phyloP scores from a whole-genome alignment of 2,329 filamentous ascomycete species.

The Cladosporium sp. region DNA sequence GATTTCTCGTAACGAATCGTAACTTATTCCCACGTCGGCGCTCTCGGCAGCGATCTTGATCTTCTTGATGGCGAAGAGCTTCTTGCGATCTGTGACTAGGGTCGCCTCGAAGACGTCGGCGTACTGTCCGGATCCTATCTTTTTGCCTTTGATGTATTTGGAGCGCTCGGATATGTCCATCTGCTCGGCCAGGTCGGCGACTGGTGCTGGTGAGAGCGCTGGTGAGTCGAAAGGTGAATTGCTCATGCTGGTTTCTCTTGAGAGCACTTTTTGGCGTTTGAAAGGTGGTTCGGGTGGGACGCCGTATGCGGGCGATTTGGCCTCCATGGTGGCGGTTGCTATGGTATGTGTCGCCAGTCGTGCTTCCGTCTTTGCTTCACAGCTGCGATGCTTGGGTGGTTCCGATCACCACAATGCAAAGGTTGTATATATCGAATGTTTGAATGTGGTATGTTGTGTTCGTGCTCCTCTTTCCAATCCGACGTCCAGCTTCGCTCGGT shows the following conservation, averaged over 20 bases:
- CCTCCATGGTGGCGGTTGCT: slow-evolving; percentile 2
- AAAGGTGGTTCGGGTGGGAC: slow-evolving; percentile 29
- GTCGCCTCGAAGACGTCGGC: slow-evolving; percentile 91
- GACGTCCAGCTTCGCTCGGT: too few species aligned
- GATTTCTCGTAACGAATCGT: slow-evolving; percentile 92
- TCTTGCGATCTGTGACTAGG: slow-evolving; percentile 64
- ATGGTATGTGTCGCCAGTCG: not conserved
- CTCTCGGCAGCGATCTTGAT: slow-evolving; percentile 85
- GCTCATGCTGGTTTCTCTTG: not conserved
- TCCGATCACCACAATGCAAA: too few species aligned
- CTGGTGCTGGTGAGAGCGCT: slow-evolving; percentile 14
- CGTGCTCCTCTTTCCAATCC: too few species aligned
- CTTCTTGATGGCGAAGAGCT: slow-evolving; percentile 86
- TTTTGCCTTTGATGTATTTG: slow-evolving; percentile 90
- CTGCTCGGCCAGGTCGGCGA: slow-evolving; percentile 42
- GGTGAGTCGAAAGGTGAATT: slow-evolving; percentile 10
- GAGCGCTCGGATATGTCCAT: slow-evolving; percentile 56
- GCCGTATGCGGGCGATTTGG: slow-evolving; percentile 29
- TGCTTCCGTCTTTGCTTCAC: too few species aligned
- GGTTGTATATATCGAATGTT: too few species aligned
- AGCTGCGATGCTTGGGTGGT: not conserved
- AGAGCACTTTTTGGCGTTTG: slow-evolving; percentile 27
- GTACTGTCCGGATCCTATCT: slow-evolving; percentile 94
- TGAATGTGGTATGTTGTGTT: too few species aligned
- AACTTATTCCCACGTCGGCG: slow-evolving; percentile 77